Evolutionary conservation across 108 stramenopile species (phyloP).

Genomic region (Aurantiochytrium sp.): DNA sequence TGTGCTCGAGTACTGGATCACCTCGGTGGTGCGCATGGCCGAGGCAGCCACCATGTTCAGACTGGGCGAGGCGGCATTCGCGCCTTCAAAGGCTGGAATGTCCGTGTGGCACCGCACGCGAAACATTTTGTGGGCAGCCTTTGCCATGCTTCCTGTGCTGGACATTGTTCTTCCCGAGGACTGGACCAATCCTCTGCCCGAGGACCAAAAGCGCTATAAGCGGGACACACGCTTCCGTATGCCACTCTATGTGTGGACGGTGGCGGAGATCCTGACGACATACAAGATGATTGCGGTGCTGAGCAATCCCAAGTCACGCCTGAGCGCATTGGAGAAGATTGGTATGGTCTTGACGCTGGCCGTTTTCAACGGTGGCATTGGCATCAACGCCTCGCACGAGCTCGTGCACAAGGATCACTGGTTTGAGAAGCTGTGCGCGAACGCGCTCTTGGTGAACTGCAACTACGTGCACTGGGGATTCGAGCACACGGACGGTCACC

Average conservation of each 20-base stretch:
- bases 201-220: background rate
- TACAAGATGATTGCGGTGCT: background rate
- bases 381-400: constrained; percentile 8
- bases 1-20: background rate
- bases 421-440: background rate
- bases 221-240: background rate
- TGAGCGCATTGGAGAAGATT: background rate
- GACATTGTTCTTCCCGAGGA: background rate
- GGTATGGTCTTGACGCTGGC: background rate
- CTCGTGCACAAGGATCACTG: background rate
- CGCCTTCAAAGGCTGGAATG: background rate
- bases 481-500: background rate
- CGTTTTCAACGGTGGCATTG: background rate
- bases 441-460: background rate
- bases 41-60: background rate
- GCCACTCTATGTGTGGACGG: background rate
- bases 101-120: background rate
- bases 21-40: background rate
- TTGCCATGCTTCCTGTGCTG: background rate
- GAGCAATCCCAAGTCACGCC: background rate
- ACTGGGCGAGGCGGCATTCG: background rate
- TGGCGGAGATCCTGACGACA: background rate
- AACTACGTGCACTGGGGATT: constrained; percentile 3
- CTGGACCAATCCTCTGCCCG: constrained; percentile 8
- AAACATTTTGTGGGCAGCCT: background rate